A percentile compares a stretch with the other conserved stretches of the same genome.
Evolutionary conservation across 192 early-diverging fungal genomes (phyloP).

Genomic region (Radiomyces spectabilis): DNA sequence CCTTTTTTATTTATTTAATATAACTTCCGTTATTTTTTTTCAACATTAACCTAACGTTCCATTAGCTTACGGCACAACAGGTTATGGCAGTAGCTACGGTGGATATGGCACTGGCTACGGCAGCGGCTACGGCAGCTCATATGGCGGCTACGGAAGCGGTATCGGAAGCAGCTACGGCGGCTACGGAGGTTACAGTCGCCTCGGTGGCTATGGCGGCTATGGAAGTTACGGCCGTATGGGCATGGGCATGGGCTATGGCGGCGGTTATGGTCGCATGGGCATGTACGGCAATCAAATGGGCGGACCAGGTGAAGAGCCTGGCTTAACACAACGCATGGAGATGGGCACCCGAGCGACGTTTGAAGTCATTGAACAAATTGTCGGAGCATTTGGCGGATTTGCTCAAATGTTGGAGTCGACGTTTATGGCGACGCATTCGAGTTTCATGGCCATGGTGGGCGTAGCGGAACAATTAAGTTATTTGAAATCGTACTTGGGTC

Average conservation of each 20-base stretch:
- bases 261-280: conserved; percentile 26
- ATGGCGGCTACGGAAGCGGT: conserved; percentile 25
- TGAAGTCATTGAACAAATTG: conserved; percentile 85
- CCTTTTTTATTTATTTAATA: not conserved
- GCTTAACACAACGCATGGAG: conserved; percentile 79
- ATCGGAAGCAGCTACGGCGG: too few species aligned
- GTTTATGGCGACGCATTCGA: conserved; percentile 91
- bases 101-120: conserved; percentile 23
- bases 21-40: not conserved
- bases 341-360: conserved; percentile 89
- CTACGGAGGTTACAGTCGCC: conserved; percentile 24
- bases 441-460: conserved; percentile 92
- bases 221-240: conserved; percentile 19
- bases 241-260: conserved; percentile 29
- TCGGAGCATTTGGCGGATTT: conserved; percentile 95
- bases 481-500: conserved; percentile 76
- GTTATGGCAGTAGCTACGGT: conserved; percentile 23
- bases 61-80: conserved; percentile 28
- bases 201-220: conserved; percentile 28
- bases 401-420: conserved; percentile 97
- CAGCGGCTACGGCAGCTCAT: conserved; percentile 28
- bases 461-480: conserved; percentile 98
- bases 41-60: conserved; percentile 25
- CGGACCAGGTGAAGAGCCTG: conserved; percentile 56
- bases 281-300: conserved; percentile 28